Evolutionary conservation across 73 alveolate genomes (phyloP).

Genomic region (Paramecium caudatum): DNA sequence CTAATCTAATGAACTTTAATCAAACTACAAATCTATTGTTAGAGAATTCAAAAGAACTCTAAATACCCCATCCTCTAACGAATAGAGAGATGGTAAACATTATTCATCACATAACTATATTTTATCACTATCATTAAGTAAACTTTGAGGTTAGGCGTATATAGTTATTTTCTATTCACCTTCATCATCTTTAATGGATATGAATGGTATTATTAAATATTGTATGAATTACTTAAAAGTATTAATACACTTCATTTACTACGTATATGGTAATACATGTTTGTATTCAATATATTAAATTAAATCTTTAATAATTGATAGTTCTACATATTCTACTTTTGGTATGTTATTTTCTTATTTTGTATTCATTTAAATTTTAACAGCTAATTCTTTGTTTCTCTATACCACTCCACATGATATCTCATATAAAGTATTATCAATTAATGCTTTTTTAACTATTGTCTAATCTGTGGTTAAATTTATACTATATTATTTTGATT

Average conservation of each 20-base stretch:
- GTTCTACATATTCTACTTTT: conserved; percentile 42
- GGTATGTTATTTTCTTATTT: not conserved
- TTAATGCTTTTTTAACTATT: conserved; percentile 20
- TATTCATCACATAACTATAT: conserved; percentile 51
- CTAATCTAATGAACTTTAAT: conserved; percentile 50
- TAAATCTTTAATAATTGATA: conserved; percentile 26
- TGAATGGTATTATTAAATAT: conserved; percentile 48
- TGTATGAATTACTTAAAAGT: conserved; percentile 38
- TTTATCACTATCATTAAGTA: conserved; percentile 12
- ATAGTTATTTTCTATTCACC: conserved; percentile 37
- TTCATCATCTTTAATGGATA: conserved; percentile 41
- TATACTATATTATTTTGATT: conserved; percentile 16
- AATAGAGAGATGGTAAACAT: not conserved
- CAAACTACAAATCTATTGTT: conserved; percentile 32
- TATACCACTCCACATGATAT: conserved; percentile 38
- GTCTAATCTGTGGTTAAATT: conserved; percentile 61
- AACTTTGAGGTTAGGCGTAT: conserved; percentile 27
- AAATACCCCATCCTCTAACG: conserved; percentile 11
- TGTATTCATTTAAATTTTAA: not conserved
- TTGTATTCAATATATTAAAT: conserved; percentile 41
- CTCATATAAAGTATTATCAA: conserved; percentile 13
- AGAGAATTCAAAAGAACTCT: not conserved
- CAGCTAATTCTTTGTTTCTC: conserved; percentile 27
- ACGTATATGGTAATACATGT: conserved; percentile 43
- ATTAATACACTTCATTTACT: conserved; percentile 11